phyloP scores from a whole-genome alignment of 306 rosid species.

The Begonia loranthoides region DNA sequence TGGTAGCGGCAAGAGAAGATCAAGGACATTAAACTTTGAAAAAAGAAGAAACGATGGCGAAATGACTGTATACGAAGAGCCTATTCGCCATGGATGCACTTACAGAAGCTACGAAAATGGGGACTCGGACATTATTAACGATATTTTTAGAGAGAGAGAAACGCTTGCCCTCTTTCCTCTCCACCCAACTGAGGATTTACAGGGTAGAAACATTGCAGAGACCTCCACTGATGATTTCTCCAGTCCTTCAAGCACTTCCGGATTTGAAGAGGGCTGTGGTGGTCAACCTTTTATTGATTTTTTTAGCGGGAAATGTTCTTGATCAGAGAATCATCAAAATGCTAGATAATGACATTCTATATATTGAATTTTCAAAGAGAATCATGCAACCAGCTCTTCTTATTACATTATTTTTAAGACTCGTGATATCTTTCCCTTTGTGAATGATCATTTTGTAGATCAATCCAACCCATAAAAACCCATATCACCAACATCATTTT shows the following conservation, averaged over 20 bases:
- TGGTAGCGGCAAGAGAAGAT: slow-evolving; percentile 19
- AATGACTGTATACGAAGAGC: not conserved
- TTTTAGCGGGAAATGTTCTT: not conserved
- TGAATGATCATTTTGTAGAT: no score
- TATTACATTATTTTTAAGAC: no score
- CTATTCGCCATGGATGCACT: no score
- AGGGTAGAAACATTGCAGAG: slow-evolving; percentile 1
- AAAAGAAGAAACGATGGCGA: slow-evolving; percentile 9
- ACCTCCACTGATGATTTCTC: not conserved
- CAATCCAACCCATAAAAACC: no score
- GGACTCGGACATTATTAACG: not conserved
- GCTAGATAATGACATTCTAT: no score
- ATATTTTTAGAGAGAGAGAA: slow-evolving; percentile 13
- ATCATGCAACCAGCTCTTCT: no score
- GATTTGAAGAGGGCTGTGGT: not conserved
- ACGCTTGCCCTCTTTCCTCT: slow-evolving; percentile 72
- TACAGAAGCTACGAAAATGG: not conserved
- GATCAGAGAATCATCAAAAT: no score
- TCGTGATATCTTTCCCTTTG: no score
- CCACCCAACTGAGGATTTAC: slow-evolving; percentile 58
- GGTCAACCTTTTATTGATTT: not conserved
- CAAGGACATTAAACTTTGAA: slow-evolving; percentile 11
- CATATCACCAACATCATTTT: no score
- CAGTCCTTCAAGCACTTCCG: not conserved
- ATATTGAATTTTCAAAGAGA: no score